These are phyloP conservation scores for Jaapia argillacea DNA, from an alignment of 768 basidiomycete species.

Conservation along the genomic window DNA sequence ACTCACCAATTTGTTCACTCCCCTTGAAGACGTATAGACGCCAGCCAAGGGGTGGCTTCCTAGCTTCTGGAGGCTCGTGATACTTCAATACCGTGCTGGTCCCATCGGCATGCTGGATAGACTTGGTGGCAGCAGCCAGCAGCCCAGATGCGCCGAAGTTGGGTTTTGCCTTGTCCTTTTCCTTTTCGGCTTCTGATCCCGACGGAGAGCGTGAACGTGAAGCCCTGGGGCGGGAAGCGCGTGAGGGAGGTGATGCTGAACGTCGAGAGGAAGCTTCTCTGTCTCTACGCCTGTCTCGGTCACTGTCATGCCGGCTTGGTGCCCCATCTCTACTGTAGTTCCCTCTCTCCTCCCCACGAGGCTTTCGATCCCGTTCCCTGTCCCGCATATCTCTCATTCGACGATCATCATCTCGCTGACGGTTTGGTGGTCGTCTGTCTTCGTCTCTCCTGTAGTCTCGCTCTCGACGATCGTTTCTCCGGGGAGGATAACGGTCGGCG, in stretches of 20 bases:
- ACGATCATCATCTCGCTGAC: too few species aligned
- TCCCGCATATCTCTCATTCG: too few species aligned
- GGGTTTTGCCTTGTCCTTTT: constrained; percentile 63
- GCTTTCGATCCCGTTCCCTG: constrained; percentile 1
- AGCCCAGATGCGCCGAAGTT: constrained; percentile 86
- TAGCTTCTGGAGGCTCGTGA: constrained; percentile 96
- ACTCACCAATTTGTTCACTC: constrained; percentile 81
- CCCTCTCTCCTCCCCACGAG: neutral
- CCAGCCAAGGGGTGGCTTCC: constrained; percentile 87
- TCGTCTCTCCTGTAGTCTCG: too few species aligned
- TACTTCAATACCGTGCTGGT: constrained; percentile 85
- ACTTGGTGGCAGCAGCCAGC: constrained; percentile 94
- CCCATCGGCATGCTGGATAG: constrained; percentile 67
- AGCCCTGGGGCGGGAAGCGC: neutral
- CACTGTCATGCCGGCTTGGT: neutral
- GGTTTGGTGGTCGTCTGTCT: too few species aligned
- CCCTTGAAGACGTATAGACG: constrained; percentile 97
- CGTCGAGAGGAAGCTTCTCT: constrained; percentile 30
- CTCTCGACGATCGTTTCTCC: too few species aligned
- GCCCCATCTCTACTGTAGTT: neutral
- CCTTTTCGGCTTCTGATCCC: constrained; percentile 22
- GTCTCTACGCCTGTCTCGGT: constrained; percentile 9
- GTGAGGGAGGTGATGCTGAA: constrained; percentile 48
- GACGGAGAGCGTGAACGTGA: constrained; percentile 27
- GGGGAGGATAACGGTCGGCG: too few species aligned